phyloP scores from a whole-genome alignment of 306 rosid genomes.

The Luffa aegyptiaca region DNA sequence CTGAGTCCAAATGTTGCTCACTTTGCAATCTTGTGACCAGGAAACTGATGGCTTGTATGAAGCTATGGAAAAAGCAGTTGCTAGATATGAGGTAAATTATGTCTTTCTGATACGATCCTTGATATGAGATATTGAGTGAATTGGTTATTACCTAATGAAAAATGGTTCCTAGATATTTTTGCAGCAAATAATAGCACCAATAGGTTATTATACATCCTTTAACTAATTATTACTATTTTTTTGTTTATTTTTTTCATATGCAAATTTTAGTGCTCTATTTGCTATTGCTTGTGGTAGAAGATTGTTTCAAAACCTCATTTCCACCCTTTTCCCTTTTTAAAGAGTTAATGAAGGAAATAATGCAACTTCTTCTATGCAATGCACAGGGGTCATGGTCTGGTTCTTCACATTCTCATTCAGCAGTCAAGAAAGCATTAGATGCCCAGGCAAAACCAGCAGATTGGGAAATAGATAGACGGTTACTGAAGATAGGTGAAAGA shows the following conservation, averaged over 20 bases:
- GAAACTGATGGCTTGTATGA: conserved; percentile 77
- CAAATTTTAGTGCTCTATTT: background rate
- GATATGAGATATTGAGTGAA: background rate
- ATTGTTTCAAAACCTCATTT: background rate
- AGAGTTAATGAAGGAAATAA: background rate
- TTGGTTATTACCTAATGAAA: background rate
- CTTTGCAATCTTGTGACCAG: conserved; percentile 93
- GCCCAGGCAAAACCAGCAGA: conserved; percentile 46
- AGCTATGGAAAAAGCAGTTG: conserved; percentile 81
- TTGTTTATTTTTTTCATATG: background rate
- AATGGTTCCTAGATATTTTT: background rate
- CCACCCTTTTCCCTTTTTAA: background rate
- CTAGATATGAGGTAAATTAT: conserved; percentile 78
- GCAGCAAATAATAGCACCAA: background rate
- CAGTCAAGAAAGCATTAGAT: conserved; percentile 45
- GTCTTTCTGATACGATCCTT: background rate
- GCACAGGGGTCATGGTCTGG: conserved; percentile 95
- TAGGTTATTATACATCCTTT: background rate
- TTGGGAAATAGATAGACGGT: conserved; percentile 94
- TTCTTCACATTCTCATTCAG: conserved; percentile 50
- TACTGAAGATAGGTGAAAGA: conserved; percentile 75
- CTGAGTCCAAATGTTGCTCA: conserved; percentile 66
- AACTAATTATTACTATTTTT: background rate
- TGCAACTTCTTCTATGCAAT: conserved; percentile 14
- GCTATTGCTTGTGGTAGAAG: background rate